Evolutionary conservation across 129 eudicot species (phyloP), one percentile per base, ranked within the genome.

Genomic region (Centella asiatica): DNA sequence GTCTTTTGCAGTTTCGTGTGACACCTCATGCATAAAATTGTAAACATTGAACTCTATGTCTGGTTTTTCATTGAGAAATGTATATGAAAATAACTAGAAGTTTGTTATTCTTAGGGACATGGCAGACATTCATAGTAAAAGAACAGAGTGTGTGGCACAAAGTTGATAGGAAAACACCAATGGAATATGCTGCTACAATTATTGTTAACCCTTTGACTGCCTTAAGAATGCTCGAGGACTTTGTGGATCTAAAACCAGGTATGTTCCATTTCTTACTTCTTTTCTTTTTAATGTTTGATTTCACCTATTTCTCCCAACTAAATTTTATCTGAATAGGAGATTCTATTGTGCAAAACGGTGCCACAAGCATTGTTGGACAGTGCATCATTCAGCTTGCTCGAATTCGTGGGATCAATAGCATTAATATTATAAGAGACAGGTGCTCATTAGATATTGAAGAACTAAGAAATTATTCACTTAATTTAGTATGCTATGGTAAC

Each of bases 291-390:
- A 45, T 31, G 22, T 19, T 66, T 46, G 60, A 48, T 34, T 23
- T 61, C 12, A 14, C 51, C 47, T 49, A 39, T 54, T 57, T 65
- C 44, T 57, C 31, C 28, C 61, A 69, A 27, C 72, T 71, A 51
- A 52, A 55, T 31, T 53, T 24, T 40, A 10, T 20, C 52, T 69
- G 53, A 64, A 34, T 44, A 90, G 98, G 99, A 44, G 99, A 93
- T 63, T 53, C 95, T 18, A 77, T 93, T 80, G 96, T 93, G 78
- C 99, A 93, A 74, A 93, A 93, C 64, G 96, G 99, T 46, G 95
- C 99, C 24, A 93, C 96, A 8, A 87, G 99, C 81, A 87, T 93
- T 51, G 99, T 93, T 60, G 99, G 99, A 39, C 99, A 84, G 76
- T 93, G 99, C 65, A 74, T 87, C 68, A 87, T 93, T 71, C 99